Evolutionary conservation across 148 eudicot genomes (phyloP).

Genomic region (Pharnaceum exiguum): DNA sequence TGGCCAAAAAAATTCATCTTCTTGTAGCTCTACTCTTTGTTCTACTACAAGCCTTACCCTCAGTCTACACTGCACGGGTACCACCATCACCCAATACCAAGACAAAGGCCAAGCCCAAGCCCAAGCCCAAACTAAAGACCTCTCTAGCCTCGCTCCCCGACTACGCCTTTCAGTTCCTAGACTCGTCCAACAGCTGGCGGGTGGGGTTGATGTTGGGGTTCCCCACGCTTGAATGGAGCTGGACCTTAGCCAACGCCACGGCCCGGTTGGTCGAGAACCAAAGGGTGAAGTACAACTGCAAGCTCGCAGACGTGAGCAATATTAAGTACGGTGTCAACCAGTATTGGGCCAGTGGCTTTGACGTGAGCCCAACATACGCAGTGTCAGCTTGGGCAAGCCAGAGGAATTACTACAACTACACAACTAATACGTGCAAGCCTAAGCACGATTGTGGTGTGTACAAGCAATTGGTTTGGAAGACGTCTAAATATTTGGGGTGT

Average conservation of each 20-base stretch:
- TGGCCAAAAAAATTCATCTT: slow-evolving; percentile 18
- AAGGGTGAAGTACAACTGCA: slow-evolving; percentile 44
- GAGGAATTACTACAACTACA: slow-evolving; percentile 47
- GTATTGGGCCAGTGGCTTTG: slow-evolving; percentile 36
- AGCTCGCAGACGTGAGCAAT: slow-evolving; percentile 41
- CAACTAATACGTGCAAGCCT: slow-evolving; percentile 35
- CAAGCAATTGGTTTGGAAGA: slow-evolving; percentile 83
- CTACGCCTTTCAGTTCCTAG: slow-evolving; percentile 44
- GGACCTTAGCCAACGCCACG: slow-evolving; percentile 37
- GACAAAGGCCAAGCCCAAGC: background rate
- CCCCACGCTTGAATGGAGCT: slow-evolving; percentile 59
- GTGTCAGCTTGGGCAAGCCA: slow-evolving; percentile 65
- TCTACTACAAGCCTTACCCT: background rate
- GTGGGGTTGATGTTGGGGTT: slow-evolving; percentile 45
- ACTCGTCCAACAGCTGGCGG: slow-evolving; percentile 63
- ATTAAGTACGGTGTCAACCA: slow-evolving; percentile 67
- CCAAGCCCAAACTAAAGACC: background rate
- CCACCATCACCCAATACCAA: background rate
- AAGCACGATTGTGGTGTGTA: slow-evolving; percentile 61
- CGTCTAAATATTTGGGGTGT: slow-evolving; percentile 61
- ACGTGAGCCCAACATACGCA: slow-evolving; percentile 40
- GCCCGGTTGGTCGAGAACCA: slow-evolving; percentile 45
- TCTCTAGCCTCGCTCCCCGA: background rate
- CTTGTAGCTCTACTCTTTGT: background rate
- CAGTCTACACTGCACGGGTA: background rate